Evolutionary conservation across 2,329 filamentous ascomycete species (phyloP), one percentile per base, ranked within the genome.

Genomic region (Curvularia sp.): DNA sequence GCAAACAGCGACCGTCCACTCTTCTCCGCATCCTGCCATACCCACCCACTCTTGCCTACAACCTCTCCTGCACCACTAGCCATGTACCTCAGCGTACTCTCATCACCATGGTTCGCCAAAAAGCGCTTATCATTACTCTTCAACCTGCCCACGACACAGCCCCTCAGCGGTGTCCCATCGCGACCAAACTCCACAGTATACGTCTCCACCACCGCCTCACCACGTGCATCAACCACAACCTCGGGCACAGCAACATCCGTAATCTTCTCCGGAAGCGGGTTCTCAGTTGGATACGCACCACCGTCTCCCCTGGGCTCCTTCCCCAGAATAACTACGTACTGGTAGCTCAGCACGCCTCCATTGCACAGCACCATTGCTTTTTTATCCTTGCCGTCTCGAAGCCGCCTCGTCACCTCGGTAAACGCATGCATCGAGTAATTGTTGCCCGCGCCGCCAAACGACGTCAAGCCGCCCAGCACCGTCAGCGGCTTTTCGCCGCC

Each of bases 361-460:
- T 90, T 90, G 1, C 87, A 87, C 13, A 90, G 80, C 3, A 90
- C 77, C 0, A 90, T 72, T 1, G 86, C 87, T 13, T 79, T 83
- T 3, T 72, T 77, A 1, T 78, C 78, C 23, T 77, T 79, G 0
- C 79, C 78, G 8, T 70, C 67, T 9, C 86, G 79, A 3, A 89
- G 70, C 54, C 81, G 12, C 78, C 84, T 78, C 79, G 67, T 68
- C 68, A 75, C 72, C 36, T 72, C 73, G 5, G 74, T 76, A 41
- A 78, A 53, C 23, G 75, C 86, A 76, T 90, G 87, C 82, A 89
- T 86, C 0, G 86, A 88, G 59, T 90, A 90, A 53, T 90, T 90
- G 61, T 90, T 90, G 0, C 88, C 88, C 5, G 88, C 88, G 0
- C 88, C 88, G 0, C 88, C 88, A 57, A 90, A 90, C 0, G 84